Conservation (phyloP, 495 filamentous ascomycete genomes). For the Eremomyces bilateralis region DNA sequence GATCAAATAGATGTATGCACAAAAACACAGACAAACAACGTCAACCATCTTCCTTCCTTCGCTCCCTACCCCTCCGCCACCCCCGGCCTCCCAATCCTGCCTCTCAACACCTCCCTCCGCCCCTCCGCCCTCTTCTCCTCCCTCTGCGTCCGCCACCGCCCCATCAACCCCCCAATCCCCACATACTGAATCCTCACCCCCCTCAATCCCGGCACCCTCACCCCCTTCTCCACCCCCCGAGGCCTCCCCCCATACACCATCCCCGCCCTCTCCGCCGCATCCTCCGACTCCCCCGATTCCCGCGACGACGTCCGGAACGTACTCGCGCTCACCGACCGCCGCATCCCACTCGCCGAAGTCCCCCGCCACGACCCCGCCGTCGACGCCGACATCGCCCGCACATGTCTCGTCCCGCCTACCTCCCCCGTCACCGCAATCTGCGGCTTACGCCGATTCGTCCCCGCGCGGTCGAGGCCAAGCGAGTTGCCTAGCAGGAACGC, state of each 20-base stretch:
- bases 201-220: background rate
- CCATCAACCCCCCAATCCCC: background rate
- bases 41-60: too few species aligned
- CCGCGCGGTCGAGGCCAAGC: constrained; percentile 22
- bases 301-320: background rate
- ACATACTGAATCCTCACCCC: background rate
- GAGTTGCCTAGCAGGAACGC: constrained; percentile 28
- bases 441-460: background rate
- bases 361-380: background rate
- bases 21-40: too few species aligned
- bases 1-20: too few species aligned
- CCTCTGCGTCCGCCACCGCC: background rate
- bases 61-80: too few species aligned
- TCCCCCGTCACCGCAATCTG: background rate
- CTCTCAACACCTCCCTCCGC: background rate
- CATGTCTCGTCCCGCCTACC: background rate
- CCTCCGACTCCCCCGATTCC: background rate
- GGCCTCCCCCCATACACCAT: too few species aligned
- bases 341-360: background rate
- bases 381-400: background rate
- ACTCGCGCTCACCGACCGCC: background rate
- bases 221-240: too few species aligned
- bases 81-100: too few species aligned
- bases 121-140: background rate
- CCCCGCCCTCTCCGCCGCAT: background rate